These are phyloP conservation scores for Chlamydomonas schloesseri DNA, from an alignment of 139 green algal species.

Conservation along the genomic window DNA sequence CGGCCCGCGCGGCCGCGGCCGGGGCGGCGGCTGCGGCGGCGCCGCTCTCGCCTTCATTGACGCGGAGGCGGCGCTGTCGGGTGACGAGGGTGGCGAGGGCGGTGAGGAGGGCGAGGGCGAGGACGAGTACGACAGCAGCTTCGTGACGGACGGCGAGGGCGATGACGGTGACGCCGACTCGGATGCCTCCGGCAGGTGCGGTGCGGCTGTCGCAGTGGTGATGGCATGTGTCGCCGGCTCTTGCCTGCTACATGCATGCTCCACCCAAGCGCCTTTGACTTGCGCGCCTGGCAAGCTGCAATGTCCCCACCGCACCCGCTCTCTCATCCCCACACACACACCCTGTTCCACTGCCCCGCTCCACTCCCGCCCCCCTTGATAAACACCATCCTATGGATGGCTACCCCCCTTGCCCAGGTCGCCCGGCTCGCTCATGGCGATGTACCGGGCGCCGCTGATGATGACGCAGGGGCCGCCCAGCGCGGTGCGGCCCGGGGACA, in stretches of 20 bases:
- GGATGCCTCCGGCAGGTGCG: neutral
- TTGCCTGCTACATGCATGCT: neutral
- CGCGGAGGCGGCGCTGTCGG: constrained; percentile 20
- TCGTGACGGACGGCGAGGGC: constrained; percentile 36
- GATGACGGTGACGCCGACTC: neutral
- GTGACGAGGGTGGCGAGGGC: constrained; percentile 11
- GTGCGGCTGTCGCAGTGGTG: neutral
- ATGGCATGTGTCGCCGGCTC: neutral
- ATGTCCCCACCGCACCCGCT: no score
- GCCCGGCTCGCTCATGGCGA: constrained; percentile 33
- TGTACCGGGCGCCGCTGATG: constrained; percentile 26
- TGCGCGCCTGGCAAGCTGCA: no score
- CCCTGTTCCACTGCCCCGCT: no score
- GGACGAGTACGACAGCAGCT: constrained; percentile 36
- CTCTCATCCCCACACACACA: no score
- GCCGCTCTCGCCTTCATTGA: constrained; percentile 3
- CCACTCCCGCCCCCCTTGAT: no score
- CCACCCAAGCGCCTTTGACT: neutral
- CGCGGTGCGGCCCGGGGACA: constrained; percentile 2
- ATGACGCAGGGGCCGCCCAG: constrained; percentile 27
- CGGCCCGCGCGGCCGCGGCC: neutral
- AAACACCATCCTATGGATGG: no score
- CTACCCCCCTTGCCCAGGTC: no score
- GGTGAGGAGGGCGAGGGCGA: constrained; percentile 22
- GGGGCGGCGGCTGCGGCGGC: neutral